A percentile compares a stretch with the other conserved stretches of the same genome.
Conservation (phyloP, 2,329 filamentous ascomycete species). For the Metarhizium robertsii region DNA sequence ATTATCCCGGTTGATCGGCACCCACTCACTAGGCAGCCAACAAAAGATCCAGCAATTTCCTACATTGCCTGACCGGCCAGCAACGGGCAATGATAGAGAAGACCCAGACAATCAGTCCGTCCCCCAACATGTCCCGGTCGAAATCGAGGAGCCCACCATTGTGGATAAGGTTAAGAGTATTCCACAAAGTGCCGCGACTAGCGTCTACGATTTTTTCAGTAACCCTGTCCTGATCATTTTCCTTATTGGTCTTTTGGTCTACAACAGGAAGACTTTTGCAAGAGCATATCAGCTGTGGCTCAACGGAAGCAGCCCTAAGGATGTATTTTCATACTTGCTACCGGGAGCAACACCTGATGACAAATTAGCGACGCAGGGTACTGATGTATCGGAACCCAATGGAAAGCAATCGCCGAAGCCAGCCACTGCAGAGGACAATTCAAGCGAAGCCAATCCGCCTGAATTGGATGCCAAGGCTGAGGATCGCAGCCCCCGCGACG, state of each 20-base stretch:
- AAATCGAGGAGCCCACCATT: constrained; percentile 31
- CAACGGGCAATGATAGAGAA: constrained; percentile 16
- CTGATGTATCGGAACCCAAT: not conserved
- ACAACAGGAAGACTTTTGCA: constrained; percentile 36
- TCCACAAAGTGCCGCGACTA: constrained; percentile 39
- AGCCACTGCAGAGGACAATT: not conserved
- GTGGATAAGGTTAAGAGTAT: constrained; percentile 41
- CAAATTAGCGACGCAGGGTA: not conserved
- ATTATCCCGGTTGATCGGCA: constrained; percentile 58
- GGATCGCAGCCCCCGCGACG: no score
- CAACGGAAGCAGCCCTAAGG: constrained; percentile 19
- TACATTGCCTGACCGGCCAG: constrained; percentile 25
- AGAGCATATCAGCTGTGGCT: constrained; percentile 27
- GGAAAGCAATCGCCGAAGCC: not conserved
- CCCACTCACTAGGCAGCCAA: constrained; percentile 49
- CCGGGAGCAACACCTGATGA: not conserved
- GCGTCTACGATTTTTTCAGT: constrained; percentile 43
- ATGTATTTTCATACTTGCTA: constrained; percentile 11
- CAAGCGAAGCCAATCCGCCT: not conserved
- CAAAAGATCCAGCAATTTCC: constrained; percentile 24
- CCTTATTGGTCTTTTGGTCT: constrained; percentile 31
- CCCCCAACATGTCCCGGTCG: constrained; percentile 16
- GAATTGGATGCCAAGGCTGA: not conserved
- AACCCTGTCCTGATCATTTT: constrained; percentile 44
- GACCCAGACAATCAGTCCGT: constrained; percentile 25